Percentiles rank a stretch among this genome's conserved stretches.
phyloP scores from a whole-genome alignment of 768 basidiomycete species.

The Phylloporus rhodoxanthus region DNA sequence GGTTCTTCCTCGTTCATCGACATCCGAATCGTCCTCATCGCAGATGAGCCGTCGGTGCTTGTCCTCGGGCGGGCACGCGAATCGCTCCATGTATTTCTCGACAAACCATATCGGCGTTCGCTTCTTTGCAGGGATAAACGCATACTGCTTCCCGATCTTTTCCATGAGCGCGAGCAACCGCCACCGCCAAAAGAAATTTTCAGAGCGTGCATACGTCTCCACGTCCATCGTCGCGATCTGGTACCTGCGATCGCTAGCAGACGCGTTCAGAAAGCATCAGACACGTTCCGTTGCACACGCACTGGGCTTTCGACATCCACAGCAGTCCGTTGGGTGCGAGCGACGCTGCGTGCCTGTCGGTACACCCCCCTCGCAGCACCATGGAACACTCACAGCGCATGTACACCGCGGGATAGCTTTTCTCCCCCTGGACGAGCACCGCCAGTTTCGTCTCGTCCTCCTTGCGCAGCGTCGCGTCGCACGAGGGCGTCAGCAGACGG shows the following conservation, averaged over 20 bases:
- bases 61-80: conserved; percentile 26
- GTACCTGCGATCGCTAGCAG: conserved; percentile 38
- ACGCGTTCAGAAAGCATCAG: conserved; percentile 3
- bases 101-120: conserved; percentile 50
- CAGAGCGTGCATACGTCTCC: conserved; percentile 36
- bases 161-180: conserved; percentile 43
- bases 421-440: conserved; percentile 40
- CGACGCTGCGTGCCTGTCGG: conserved; percentile 20
- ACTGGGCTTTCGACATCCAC: conserved; percentile 29
- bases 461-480: conserved; percentile 11
- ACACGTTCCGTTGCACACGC: conserved; percentile 6
- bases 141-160: conserved; percentile 36
- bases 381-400: conserved; percentile 32
- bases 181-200: conserved; percentile 48
- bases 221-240: conserved; percentile 43
- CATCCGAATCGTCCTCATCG: conserved; percentile 27
- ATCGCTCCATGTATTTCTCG: conserved; percentile 33
- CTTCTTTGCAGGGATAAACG: conserved; percentile 27
- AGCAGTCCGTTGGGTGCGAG: conserved; percentile 27
- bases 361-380: background rate
- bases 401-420: conserved; percentile 36
- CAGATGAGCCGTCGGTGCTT: conserved; percentile 32
- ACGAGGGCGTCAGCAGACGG: conserved; percentile 11
- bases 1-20: conserved; percentile 26
- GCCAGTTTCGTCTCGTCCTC: conserved; percentile 26